These are phyloP conservation scores for Clitopilus passeckerianus DNA, from an alignment of 768 basidiomycete genomes.

Conservation along the genomic window DNA sequence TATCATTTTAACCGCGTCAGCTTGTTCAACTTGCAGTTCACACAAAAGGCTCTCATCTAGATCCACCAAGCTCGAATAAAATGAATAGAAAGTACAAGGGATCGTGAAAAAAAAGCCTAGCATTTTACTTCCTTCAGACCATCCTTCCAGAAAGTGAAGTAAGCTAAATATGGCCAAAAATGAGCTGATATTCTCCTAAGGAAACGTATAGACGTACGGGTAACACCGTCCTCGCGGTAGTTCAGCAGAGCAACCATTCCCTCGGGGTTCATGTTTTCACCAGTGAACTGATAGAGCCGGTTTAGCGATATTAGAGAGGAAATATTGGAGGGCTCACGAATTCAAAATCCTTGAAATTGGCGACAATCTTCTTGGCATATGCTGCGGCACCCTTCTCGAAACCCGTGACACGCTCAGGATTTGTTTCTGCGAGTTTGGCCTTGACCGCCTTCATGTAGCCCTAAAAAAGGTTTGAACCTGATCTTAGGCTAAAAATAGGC, in stretches of 20 bases:
- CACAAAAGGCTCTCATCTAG: background rate
- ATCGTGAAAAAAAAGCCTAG: slow-evolving; percentile 22
- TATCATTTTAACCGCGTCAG: too few species aligned
- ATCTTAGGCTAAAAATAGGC: background rate
- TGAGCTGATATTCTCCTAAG: background rate
- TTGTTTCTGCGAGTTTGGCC: slow-evolving; percentile 43
- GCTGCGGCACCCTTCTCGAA: slow-evolving; percentile 81
- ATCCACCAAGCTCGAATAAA: slow-evolving; percentile 2
- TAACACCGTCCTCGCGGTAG: slow-evolving; percentile 84
- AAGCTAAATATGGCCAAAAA: slow-evolving; percentile 43
- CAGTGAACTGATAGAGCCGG: slow-evolving; percentile 47
- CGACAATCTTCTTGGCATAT: slow-evolving; percentile 86
- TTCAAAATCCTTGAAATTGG: slow-evolving; percentile 91
- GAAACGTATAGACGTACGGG: slow-evolving; percentile 49
- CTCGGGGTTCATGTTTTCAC: slow-evolving; percentile 76
- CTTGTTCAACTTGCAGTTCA: background rate
- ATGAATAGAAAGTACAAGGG: slow-evolving; percentile 7
- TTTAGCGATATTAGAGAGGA: background rate
- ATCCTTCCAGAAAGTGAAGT: slow-evolving; percentile 95
- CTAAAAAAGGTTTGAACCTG: slow-evolving; percentile 28
- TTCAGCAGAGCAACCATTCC: slow-evolving; percentile 95
- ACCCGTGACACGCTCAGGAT: slow-evolving; percentile 56
- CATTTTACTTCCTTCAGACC: slow-evolving; percentile 81
- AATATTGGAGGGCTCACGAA: slow-evolving; percentile 51
- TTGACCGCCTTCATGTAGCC: slow-evolving; percentile 95